Conservation (phyloP, 2,329 filamentous ascomycete genomes). For the Cladosporium sphaerospermum region DNA sequence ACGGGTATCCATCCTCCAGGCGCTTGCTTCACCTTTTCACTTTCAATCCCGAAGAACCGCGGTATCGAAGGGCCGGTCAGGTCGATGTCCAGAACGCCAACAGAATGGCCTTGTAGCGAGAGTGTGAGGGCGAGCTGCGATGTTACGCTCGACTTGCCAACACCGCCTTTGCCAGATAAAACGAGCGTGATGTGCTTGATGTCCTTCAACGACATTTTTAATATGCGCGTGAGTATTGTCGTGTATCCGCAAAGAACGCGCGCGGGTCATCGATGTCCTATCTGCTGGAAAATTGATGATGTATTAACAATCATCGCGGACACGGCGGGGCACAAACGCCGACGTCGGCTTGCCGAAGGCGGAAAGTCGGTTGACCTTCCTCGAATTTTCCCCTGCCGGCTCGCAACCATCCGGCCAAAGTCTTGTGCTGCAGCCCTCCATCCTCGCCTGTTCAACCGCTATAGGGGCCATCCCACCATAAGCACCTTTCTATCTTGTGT, state of each 20-base stretch:
- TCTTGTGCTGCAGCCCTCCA: no score
- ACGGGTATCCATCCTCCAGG: slow-evolving; percentile 91
- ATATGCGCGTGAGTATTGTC: background rate
- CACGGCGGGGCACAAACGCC: background rate
- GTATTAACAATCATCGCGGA: background rate
- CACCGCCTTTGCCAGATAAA: slow-evolving; percentile 94
- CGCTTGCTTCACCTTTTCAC: slow-evolving; percentile 82
- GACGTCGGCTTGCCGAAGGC: background rate
- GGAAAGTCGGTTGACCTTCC: background rate
- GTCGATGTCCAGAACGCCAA: slow-evolving; percentile 93
- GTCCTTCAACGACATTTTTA: slow-evolving; percentile 58
- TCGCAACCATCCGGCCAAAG: no score
- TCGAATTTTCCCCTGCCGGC: background rate
- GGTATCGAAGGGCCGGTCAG: slow-evolving; percentile 95
- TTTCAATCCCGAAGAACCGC: slow-evolving; percentile 84
- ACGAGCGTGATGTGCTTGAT: slow-evolving; percentile 75
- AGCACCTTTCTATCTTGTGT: background rate
- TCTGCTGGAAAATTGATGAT: background rate
- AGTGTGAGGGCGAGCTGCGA: slow-evolving; percentile 91
- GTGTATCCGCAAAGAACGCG: background rate
- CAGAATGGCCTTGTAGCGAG: slow-evolving; percentile 75
- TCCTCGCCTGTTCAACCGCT: no score
- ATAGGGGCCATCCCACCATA: background rate
- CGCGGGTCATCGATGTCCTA: background rate
- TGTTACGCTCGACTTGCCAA: slow-evolving; percentile 96